These are phyloP conservation scores for Protomyces inundatus DNA, from an alignment of 1,139 yeast genomes.

Conservation along the genomic window DNA sequence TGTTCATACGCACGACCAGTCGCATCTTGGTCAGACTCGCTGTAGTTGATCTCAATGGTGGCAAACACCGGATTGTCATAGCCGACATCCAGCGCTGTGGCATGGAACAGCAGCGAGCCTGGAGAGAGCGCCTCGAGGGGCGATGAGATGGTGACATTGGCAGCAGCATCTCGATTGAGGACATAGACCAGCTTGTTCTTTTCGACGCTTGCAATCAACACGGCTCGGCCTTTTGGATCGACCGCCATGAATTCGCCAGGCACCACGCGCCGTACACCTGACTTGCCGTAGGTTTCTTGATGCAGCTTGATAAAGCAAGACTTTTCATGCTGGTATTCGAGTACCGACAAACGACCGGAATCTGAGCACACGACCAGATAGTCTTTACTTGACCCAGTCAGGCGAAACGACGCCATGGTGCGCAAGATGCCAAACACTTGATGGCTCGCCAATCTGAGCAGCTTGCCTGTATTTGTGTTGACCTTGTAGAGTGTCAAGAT, in stretches of 20 bases:
- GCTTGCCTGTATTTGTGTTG: constrained; percentile 53
- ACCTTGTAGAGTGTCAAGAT: constrained; percentile 51
- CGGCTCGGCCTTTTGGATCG: constrained; percentile 69
- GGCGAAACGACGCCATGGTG: constrained; percentile 48
- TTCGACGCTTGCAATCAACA: constrained; percentile 68
- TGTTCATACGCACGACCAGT: constrained; percentile 34
- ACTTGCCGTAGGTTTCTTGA: constrained; percentile 67
- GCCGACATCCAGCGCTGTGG: constrained; percentile 65
- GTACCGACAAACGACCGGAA: constrained; percentile 64
- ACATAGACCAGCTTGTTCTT: constrained; percentile 63
- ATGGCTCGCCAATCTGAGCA: constrained; percentile 45
- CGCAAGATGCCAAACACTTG: constrained; percentile 60
- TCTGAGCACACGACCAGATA: constrained; percentile 69
- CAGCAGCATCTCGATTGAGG: constrained; percentile 47
- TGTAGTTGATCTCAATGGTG: constrained; percentile 63
- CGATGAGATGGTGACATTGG: constrained; percentile 54
- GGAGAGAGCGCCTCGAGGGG: constrained; percentile 66
- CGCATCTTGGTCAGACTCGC: constrained; percentile 34
- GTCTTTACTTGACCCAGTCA: constrained; percentile 51
- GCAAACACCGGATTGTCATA: constrained; percentile 81
- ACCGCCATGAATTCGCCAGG: constrained; percentile 74
- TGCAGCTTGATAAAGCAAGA: constrained; percentile 48
- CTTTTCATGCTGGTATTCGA: constrained; percentile 46
- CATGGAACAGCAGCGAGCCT: constrained; percentile 50
- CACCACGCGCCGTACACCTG: constrained; percentile 66